Base-by-base conservation (phyloP, 371 early-diverging fungal species). In the Polyrhizophydium stewartii region DNA sequence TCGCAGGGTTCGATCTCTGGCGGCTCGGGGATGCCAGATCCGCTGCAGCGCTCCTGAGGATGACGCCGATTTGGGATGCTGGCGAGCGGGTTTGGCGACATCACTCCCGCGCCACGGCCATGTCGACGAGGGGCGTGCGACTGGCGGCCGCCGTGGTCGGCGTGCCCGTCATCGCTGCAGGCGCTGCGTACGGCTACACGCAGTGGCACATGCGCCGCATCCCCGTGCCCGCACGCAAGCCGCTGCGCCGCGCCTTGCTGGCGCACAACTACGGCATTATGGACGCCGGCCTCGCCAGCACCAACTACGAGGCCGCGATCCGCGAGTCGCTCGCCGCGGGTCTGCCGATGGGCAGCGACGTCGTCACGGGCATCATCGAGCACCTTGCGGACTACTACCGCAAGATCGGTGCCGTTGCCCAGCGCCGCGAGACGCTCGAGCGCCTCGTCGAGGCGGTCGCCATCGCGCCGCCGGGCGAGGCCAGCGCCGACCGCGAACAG, bases 101-200 rank as follows among this genome's bases (percentile, higher is more conserved):
- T n/a, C n/a, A n/a, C n/a, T n/a, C n/a, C n/a, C n/a, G n/a, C n/a
- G n/a, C n/a, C n/a, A n/a, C n/a, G n/a, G n/a, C n/a, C n/a, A n/a
- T n/a, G n/a, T n/a, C n/a, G n/a, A n/a, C n/a, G n/a, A n/a, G n/a
- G n/a, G n/a, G n/a, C n/a, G n/a, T n/a, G n/a, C n/a, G 60, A 24
- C 25, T 55, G 10, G 69, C 64, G n/a, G 43, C 43, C 16, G 43
- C n/a, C 16, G 17, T 43, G 43, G n/a, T 43, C 16, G 43, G 17
- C 43, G n/a, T n/a, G 16, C 43, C 43, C 16, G n/a, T 43, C n/a
- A n/a, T 43, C 16, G 43, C n/a, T 17, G 43, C 17, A 17, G 43
- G 43, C n/a, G 43, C 17, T 43, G 43, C 17, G 43, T 43, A 17
- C n/a, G 17, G 16, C 16, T 43, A 43, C n/a, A 17, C n/a, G n/a